Evolutionary conservation across 345 rosid species (phyloP), one percentile per base, ranked within the genome.

Genomic region (Eucalyptus polyanthemos): DNA sequence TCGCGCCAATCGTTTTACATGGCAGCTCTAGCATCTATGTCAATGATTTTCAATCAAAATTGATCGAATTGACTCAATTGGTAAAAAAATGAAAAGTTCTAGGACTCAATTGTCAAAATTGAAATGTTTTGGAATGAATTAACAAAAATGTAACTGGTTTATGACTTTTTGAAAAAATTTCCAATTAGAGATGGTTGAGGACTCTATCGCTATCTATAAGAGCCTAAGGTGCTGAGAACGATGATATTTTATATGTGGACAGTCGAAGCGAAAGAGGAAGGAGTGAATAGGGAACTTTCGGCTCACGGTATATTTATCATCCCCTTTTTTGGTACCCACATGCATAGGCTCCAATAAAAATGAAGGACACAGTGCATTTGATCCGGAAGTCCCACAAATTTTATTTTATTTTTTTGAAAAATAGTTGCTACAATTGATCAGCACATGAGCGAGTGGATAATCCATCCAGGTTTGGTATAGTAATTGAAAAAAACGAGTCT

Each of bases 1-100:
- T 4, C 3, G 3, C 5, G 3, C 5, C 60, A 9, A 22, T 5
- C 27, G 0, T 54, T 4, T 27, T 4, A 54, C 11, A 2, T 8
- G 12, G 60, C 5, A 54, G 0, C 2, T 0, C 1, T 2, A 3
- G 11, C 12, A 8, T 54, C 5, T 3, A 1, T 22, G 27, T 1
- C 5, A 22, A 9, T 0, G 5, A 54, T 22, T 54, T 54, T 9
- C 1, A 54, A 1, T 21, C 6, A 54, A 22, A 54, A 22, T 21
- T 54, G 11, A 2, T 0, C 25, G 0, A 9, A 54, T 54, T 0
- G 0, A 9, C 60, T 54, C 11, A 54, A 54, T 8, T 54, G 5
- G 5, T 0, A 21, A 54, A 21, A 21, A 54, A 54, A 54, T 54
- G 0, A 19, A 1, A 54, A 21, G 10, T 19, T 54, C 1, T 7